phyloP scores from a whole-genome alignment of 2,329 filamentous ascomycete species.

The Fusarium odoratissimum region DNA sequence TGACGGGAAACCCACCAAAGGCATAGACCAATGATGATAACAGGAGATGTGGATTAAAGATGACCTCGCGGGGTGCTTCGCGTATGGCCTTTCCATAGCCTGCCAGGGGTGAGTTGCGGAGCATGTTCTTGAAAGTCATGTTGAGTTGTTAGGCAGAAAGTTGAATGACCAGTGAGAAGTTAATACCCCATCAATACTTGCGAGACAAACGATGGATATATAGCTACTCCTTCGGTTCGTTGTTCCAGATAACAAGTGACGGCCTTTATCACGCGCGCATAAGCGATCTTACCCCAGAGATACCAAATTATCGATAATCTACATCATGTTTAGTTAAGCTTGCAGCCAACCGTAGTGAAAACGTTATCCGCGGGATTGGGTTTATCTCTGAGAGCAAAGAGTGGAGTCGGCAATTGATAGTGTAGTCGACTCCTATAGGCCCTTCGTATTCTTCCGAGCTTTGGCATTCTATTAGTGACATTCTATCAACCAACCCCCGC shows the following conservation, averaged over 20 bases:
- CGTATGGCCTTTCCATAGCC: not conserved
- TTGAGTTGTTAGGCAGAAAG: not conserved
- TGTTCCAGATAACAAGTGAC: not conserved
- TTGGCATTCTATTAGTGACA: not conserved
- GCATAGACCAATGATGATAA: not conserved
- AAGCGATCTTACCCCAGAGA: not conserved
- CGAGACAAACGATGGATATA: not conserved
- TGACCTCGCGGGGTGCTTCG: not conserved
- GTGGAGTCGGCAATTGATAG: not conserved
- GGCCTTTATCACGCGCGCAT: not conserved
- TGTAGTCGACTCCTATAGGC: not conserved
- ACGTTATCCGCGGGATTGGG: not conserved
- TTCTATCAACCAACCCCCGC: not conserved
- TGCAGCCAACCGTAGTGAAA: not conserved
- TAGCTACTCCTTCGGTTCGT: not conserved
- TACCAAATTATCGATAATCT: not conserved
- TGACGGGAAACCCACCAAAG: not conserved
- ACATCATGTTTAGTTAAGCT: not conserved
- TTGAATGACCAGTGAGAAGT: not conserved
- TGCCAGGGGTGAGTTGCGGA: not conserved
- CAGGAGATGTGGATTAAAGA: not conserved
- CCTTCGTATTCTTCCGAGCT: not conserved
- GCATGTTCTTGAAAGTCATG: not conserved
- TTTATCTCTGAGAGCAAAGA: not conserved
- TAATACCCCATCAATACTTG: not conserved